Percentiles rank a stretch among this genome's conserved stretches.
Conservation (phyloP, 495 filamentous ascomycete species). For the Penicillium chermesinum region DNA sequence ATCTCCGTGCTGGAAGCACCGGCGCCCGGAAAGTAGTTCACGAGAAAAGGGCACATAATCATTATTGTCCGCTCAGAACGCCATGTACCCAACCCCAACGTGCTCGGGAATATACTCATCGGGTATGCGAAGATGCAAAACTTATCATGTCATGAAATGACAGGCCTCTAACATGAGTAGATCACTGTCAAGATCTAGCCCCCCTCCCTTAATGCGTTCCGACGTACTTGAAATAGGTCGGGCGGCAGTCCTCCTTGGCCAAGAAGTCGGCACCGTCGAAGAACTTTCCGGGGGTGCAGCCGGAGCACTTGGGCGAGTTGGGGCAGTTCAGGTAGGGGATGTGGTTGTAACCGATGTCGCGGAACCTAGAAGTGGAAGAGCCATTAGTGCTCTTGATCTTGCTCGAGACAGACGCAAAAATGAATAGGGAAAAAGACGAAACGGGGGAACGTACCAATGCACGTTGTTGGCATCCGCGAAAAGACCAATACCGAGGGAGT, state of each 20-base stretch:
- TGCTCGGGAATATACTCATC: constrained; percentile 23
- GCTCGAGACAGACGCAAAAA: no score
- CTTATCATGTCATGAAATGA: constrained; percentile 18
- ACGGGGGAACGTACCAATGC: constrained; percentile 74
- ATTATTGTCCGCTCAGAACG: constrained; percentile 29
- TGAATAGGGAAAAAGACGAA: background rate
- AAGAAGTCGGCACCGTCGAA: constrained; percentile 83
- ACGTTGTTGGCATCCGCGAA: constrained; percentile 89
- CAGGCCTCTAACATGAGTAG: constrained; percentile 4
- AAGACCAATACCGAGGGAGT: constrained; percentile 88
- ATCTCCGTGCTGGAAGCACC: constrained; percentile 11
- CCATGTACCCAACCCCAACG: constrained; percentile 23
- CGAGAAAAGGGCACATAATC: constrained; percentile 23
- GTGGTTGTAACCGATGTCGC: constrained; percentile 97
- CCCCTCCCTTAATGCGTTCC: constrained; percentile 67
- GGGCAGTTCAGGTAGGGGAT: constrained; percentile 99
- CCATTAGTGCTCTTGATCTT: no score
- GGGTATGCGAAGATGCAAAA: constrained; percentile 27
- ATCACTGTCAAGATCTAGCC: constrained; percentile 4
- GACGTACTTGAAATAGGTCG: constrained; percentile 93
- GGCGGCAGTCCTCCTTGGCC: constrained; percentile 87
- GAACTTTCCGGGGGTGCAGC: constrained; percentile 78
- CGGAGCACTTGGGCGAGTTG: constrained; percentile 88
- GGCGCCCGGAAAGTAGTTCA: constrained; percentile 19
- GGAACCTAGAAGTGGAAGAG: constrained; percentile 64